Evolutionary conservation across 192 early-diverging fungal species (phyloP).

Genomic region (Backusella westeae): DNA sequence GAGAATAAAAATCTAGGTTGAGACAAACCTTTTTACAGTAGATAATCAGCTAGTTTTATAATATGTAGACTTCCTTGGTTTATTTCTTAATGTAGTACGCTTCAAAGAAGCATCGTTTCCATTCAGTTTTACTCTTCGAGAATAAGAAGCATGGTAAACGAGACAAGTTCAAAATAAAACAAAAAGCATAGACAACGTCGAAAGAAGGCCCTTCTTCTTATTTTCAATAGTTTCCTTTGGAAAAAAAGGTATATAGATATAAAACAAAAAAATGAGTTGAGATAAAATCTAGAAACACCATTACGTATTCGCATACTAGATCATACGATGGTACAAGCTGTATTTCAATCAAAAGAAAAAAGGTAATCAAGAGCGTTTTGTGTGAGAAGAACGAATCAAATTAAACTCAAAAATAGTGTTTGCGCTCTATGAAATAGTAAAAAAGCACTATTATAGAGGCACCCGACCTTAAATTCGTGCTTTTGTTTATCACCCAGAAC

Average conservation of each 20-base stretch:
- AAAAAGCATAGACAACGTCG: no score
- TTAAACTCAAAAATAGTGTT: conserved; percentile 18
- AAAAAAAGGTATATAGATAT: not conserved
- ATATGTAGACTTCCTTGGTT: not conserved
- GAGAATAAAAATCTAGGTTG: not conserved
- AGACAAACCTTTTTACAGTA: not conserved
- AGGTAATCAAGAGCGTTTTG: conserved; percentile 28
- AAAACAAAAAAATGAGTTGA: conserved; percentile 22
- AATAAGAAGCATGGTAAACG: not conserved
- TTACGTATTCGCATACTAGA: conserved; percentile 86
- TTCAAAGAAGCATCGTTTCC: not conserved
- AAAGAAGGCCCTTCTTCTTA: not conserved
- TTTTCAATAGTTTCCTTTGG: not conserved
- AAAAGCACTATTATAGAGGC: conserved; percentile 22
- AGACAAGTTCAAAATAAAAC: not conserved
- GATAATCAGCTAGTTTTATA: not conserved
- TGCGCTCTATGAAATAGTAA: conserved; percentile 32
- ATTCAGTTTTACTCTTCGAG: not conserved
- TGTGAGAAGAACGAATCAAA: conserved; percentile 1
- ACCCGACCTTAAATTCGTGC: conserved; percentile 33
- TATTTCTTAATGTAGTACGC: not conserved
- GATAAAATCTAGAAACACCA: conserved; percentile 73
- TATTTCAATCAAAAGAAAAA: conserved; percentile 66
- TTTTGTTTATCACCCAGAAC: conserved; percentile 51
- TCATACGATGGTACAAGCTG: conserved; percentile 67